Evolutionary conservation across 257 asterid genomes (phyloP).

Genomic region (Anisodus acutangulus): DNA sequence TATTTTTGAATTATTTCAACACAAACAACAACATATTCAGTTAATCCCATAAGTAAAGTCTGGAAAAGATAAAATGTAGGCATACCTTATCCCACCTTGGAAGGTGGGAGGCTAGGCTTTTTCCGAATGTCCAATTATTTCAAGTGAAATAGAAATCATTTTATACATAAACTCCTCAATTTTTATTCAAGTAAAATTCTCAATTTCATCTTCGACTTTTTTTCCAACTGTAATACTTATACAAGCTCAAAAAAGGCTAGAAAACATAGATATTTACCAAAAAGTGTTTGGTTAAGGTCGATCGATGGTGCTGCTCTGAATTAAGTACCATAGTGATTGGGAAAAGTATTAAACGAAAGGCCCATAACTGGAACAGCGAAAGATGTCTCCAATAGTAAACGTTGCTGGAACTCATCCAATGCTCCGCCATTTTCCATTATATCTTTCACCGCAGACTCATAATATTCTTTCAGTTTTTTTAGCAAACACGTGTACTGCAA

Average conservation of each 20-base stretch:
- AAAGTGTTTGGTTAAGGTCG: background rate
- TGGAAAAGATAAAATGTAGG: no score
- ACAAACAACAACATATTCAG: no score
- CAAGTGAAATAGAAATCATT: background rate
- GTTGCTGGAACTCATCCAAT: slow-evolving; percentile 62
- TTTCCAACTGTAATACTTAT: no score
- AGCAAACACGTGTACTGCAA: slow-evolving; percentile 47
- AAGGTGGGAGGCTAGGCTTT: no score
- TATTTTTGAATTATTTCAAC: background rate
- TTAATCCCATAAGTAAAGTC: no score
- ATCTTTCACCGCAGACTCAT: slow-evolving; percentile 47
- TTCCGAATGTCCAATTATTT: background rate
- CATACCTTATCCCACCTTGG: no score
- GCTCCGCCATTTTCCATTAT: slow-evolving; percentile 48
- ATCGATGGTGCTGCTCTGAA: background rate
- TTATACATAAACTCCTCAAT: background rate
- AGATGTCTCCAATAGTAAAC: slow-evolving; percentile 65
- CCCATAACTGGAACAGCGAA: slow-evolving; percentile 83
- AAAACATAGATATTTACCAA: background rate
- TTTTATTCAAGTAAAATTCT: background rate
- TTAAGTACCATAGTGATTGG: slow-evolving; percentile 25
- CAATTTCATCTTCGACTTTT: background rate
- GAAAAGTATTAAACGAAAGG: slow-evolving; percentile 46
- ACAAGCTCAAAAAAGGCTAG: background rate
- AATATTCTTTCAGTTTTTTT: slow-evolving; percentile 55